Evolutionary conservation across 1,284 basidiomycete genomes (phyloP).

Genomic region (Ustilago lituana): DNA sequence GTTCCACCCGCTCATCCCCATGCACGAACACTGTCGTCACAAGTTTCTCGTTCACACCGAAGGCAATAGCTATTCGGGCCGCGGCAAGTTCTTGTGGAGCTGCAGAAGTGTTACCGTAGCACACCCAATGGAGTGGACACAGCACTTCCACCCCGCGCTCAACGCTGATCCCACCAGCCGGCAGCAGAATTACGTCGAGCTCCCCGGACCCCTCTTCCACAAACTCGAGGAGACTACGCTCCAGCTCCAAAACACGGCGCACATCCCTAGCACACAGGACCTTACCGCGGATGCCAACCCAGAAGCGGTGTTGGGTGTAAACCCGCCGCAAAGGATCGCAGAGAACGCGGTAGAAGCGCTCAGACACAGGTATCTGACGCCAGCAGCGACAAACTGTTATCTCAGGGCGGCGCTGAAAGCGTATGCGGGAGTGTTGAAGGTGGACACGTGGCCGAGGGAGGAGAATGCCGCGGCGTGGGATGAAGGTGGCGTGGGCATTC

Average conservation of each 20-base stretch:
- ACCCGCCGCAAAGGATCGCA: slow-evolving; percentile 40
- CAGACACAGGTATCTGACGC: slow-evolving; percentile 47
- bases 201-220: slow-evolving; percentile 36
- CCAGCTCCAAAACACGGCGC: slow-evolving; percentile 12
- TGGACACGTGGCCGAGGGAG: slow-evolving; percentile 37
- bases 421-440: slow-evolving; percentile 28
- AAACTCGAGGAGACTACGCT: slow-evolving; percentile 33
- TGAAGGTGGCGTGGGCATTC: slow-evolving; percentile 16
- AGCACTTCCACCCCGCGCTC: slow-evolving; percentile 59
- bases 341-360: slow-evolving; percentile 42
- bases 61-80: slow-evolving; percentile 55
- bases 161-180: slow-evolving; percentile 15
- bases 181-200: slow-evolving; percentile 44
- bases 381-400: slow-evolving; percentile 53
- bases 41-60: slow-evolving; percentile 57
- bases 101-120: slow-evolving; percentile 47
- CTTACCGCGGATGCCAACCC: background rate
- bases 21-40: slow-evolving; percentile 49
- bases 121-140: slow-evolving; percentile 56
- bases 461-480: slow-evolving; percentile 27
- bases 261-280: slow-evolving; percentile 1
- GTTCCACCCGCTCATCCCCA: slow-evolving; percentile 37
- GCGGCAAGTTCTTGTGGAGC: slow-evolving; percentile 48
- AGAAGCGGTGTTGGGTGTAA: slow-evolving; percentile 6
- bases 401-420: slow-evolving; percentile 37